Base-by-base conservation (phyloP, 139 green algal genomes). In the Ulvella scutata region DNA sequence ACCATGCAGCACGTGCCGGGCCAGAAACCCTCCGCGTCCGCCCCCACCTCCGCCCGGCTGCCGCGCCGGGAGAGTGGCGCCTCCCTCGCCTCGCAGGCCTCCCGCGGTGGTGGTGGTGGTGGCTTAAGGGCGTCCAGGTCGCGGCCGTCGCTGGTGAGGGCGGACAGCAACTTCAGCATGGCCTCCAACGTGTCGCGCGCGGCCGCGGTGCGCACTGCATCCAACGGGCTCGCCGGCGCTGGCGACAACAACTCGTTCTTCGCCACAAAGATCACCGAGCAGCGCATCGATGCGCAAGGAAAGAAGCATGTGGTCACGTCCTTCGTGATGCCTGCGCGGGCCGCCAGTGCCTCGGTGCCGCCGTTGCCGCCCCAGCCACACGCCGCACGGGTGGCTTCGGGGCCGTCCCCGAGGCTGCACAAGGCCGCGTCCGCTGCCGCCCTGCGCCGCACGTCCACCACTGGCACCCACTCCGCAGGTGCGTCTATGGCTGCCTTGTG, bases 1-100 rank as follows among this genome's bases (percentile, higher is more conserved):
- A 67, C 51, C 51, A 67, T 67, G n/a, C 51, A 67, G 51, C 51
- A n/a, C 51, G 51, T 67, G 51, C n/a, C n/a, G n/a, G n/a, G n/a
- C n/a, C 51, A 26, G 4, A 67, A 67, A 26, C 51, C 51, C 51
- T 67, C 51, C 51, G 13, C 51, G n/a, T 67, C 51, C 51, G 51
- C n/a, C 13, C 51, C 51, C 1, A 26, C 9, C 13, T 67, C 51
- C 13, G n/a, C 51, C 13, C 51, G 51, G 51, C 51, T 67, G 51
- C 51, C 51, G 51, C 51, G 51, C 13, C 51, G 51, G 6, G 51
- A 67, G 9, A 36, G n/a, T 29, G 51, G 51, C 51, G 51, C 51
- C 51, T 67, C 51, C n/a, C 31, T 67, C 51, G 51, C 51, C n/a
- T 67, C 51, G n/a, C 51, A 67, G 51, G 2, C 13, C 9, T 67